Conservation (phyloP, 1,139 yeast genomes). For the Magnusiomyces tetraspermus region DNA sequence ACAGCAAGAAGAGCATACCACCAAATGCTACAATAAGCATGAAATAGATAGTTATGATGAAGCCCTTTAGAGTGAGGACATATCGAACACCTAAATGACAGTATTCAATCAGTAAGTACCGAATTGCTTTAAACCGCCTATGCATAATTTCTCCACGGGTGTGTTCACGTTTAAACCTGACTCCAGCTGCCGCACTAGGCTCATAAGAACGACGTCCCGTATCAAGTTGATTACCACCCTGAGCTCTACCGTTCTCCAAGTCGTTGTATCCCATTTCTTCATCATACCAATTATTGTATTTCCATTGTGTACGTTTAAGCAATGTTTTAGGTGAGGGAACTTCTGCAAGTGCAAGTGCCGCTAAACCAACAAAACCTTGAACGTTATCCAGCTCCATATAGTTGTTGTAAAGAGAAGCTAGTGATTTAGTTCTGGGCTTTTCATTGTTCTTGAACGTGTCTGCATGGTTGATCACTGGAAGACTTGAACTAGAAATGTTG, state of each 20-base stretch:
- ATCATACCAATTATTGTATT: neutral
- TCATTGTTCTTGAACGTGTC: neutral
- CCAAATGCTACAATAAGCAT: constrained; percentile 21
- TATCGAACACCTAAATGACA: constrained; percentile 6
- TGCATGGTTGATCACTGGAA: neutral
- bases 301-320: neutral
- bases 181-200: constrained; percentile 14
- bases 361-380: constrained; percentile 14
- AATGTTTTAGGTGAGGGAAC: constrained; percentile 12
- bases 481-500: too few species aligned
- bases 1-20: constrained; percentile 21
- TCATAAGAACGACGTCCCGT: neutral
- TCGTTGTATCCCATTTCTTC: neutral
- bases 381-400: constrained; percentile 9
- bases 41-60: constrained; percentile 17
- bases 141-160: constrained; percentile 8
- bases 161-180: constrained; percentile 14
- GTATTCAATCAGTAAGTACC: constrained; percentile 8
- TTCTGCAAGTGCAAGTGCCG: constrained; percentile 13
- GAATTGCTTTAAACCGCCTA: constrained; percentile 6
- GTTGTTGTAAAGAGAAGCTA: neutral
- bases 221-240: neutral
- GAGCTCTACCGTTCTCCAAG: neutral
- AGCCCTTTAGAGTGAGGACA: constrained; percentile 17
- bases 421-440: neutral